A percentile compares a stretch with the other conserved stretches of the same genome.
Conservation (phyloP, 768 basidiomycete genomes). For the Psilocybe sp. region DNA sequence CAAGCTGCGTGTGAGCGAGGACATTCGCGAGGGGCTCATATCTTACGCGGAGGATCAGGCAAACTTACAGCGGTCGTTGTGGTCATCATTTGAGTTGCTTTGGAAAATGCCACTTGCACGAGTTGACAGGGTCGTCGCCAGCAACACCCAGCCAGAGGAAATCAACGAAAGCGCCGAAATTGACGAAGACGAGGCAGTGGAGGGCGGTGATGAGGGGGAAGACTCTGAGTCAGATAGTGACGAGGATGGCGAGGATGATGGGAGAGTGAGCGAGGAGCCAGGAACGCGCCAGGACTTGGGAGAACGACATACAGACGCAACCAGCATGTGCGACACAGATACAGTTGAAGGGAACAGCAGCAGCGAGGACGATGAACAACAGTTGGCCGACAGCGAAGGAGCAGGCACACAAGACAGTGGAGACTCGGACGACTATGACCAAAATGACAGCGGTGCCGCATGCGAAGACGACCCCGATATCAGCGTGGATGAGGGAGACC, state of each 20-base stretch:
- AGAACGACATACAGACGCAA: too few species aligned
- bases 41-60: constrained; percentile 6
- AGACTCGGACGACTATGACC: too few species aligned
- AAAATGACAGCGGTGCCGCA: too few species aligned
- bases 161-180: not conserved
- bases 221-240: not conserved
- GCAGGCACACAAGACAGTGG: too few species aligned
- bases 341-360: too few species aligned
- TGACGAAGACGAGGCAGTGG: not conserved
- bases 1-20: not conserved
- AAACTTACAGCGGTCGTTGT: not conserved
- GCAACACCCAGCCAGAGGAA: not conserved
- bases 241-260: not conserved
- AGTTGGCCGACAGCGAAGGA: too few species aligned
- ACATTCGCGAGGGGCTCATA: constrained; percentile 1
- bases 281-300: too few species aligned
- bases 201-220: not conserved
- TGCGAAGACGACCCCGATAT: too few species aligned
- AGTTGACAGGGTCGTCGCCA: not conserved
- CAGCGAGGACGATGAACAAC: too few species aligned
- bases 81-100: not conserved
- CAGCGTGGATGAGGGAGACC: too few species aligned
- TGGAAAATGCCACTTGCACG: constrained; percentile 3
- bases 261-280: too few species aligned
- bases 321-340: too few species aligned